Evolutionary conservation across 2,329 filamentous ascomycete genomes (phyloP).

Genomic region (Corinectria fuckeliana): DNA sequence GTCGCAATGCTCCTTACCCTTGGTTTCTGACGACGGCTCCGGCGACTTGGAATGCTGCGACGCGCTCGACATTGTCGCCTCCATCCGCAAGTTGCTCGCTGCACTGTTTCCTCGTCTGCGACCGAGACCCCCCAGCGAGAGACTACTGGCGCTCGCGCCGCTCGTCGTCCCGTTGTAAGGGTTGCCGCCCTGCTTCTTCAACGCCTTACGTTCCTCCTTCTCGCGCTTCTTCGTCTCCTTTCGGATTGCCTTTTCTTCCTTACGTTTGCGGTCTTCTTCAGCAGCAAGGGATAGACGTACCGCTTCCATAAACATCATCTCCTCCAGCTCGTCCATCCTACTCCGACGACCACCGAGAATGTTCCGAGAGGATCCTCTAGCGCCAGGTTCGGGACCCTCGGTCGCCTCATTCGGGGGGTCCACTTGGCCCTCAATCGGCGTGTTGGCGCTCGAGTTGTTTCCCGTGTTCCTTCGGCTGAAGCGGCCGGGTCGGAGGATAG

Average conservation of each 20-base stretch:
- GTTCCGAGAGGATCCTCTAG: slow-evolving; percentile 29
- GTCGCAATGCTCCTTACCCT: slow-evolving; percentile 34
- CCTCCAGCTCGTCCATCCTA: slow-evolving; percentile 87
- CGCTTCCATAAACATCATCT: slow-evolving; percentile 98
- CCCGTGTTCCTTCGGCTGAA: slow-evolving; percentile 63
- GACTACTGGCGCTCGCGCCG: slow-evolving; percentile 66
- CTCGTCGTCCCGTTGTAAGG: slow-evolving; percentile 46
- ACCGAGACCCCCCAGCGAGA: slow-evolving; percentile 66
- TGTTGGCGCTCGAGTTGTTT: slow-evolving; percentile 43
- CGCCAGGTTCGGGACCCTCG: slow-evolving; percentile 36
- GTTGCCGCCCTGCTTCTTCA: slow-evolving; percentile 63
- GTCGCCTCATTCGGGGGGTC: slow-evolving; percentile 10
- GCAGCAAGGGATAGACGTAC: slow-evolving; percentile 89
- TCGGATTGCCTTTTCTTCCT: slow-evolving; percentile 59
- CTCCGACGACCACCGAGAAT: slow-evolving; percentile 44
- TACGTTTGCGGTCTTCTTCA: slow-evolving; percentile 90
- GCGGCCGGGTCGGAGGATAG: slow-evolving; percentile 52
- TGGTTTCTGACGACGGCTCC: slow-evolving; percentile 34
- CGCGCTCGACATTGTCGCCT: slow-evolving; percentile 58
- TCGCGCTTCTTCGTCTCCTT: slow-evolving; percentile 87
- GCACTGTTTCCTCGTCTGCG: slow-evolving; percentile 65
- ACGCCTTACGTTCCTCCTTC: slow-evolving; percentile 81
- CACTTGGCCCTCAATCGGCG: slow-evolving; percentile 34
- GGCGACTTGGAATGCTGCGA: slow-evolving; percentile 39
- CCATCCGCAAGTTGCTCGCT: slow-evolving; percentile 65